Base-by-base conservation (phyloP, 768 basidiomycete genomes). In the Leccinellum luteum region DNA sequence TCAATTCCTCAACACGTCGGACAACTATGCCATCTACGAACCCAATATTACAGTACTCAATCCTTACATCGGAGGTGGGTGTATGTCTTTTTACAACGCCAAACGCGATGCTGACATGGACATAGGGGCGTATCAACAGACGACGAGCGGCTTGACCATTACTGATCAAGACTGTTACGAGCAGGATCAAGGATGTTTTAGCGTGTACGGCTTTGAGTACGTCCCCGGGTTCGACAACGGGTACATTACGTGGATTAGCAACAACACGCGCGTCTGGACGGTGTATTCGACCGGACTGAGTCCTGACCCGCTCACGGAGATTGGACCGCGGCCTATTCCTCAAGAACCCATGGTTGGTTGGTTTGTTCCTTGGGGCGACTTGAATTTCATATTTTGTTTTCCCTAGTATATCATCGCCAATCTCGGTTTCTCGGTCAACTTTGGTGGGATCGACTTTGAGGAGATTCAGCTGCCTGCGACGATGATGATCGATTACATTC, bases 401-500 rank as follows among this genome's bases (percentile, higher is more conserved):
- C 21, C 27, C 6, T 57, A 87, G 85, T 87, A 87, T 55, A 79
- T 92, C 69, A 81, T 91, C 55, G 79, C 81, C 50, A 88, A 89
- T 59, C 77, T 89, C 34, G 90, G 87, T 38, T 82, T 90, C 56
- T 90, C 87, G 7, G 60, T 74, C 45, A 85, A 81, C 64, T 91
- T 91, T 69, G 89, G 86, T 15, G 75, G 69, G 8, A 82, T 90
- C 64, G 84, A 91, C 62, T 78, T 84, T 53, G 75, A 76, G 6
- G 63, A 82, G 38, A 66, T 90, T 28, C 70, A 72, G 19, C 79
- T 87, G 64, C 84, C 84, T 5, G 69, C 81, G 9, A 77, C 75
- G 27, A 86, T 94, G 88, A 75, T 75, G 54, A 74, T 94, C 51
- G 94, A 96, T 66, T 95, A 85, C 57, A 84, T 95, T 56, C 83